Base-by-base conservation (phyloP, 352 stramenopile species). In the Pythium sukuiense region DNA sequence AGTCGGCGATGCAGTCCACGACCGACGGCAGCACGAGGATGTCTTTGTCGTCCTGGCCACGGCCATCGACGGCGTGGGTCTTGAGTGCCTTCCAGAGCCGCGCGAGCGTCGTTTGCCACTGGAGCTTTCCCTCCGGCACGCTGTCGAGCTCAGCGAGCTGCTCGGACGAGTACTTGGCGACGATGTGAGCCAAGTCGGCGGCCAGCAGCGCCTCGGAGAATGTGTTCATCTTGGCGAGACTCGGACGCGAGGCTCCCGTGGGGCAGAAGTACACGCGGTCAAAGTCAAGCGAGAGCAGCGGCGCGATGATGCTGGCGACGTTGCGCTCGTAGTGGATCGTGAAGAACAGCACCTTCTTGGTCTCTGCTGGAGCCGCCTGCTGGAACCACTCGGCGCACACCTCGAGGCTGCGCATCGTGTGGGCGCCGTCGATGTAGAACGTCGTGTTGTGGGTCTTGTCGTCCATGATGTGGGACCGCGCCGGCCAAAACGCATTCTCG, bases 391-490 rank as follows among this genome's bases (percentile, higher is more conserved):
- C 70, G 37, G 73, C 77, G 37, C 80, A 93, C 27, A 78, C 88
- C 63, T 83, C 76, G 14, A 97, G 74, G 59, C 87, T 96, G 33
- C 76, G 74, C 46, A 88, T 61, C 41, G 91, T 97, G 76, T 97
- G 91, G 7, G 89, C 91, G 26, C 91, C 91, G 66, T 97, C 91
- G 20, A 97, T 83, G 70, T 88, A 92, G 61, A 90, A 93, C 2
- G 69, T 61, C 61, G 76, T 76, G 32, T 71, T 59, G 61, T 80
- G 59, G 6, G 54, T 65, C 46, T 74, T 56, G 35, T 87, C 75
- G 24, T 87, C 64, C 63, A 89, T 75, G 18, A 80, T 5, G 53
- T 97, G 90, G 45, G 84, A 82, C 49, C 90, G 77, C 13, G 81
- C 90, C 11, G 87, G 88, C 88, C 87, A 97, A 53, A 89, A 90